Percentiles rank a stretch among this genome's conserved stretches.
Evolutionary conservation across 345 rosid genomes (phyloP).

Genomic region (Citrus trifoliata): DNA sequence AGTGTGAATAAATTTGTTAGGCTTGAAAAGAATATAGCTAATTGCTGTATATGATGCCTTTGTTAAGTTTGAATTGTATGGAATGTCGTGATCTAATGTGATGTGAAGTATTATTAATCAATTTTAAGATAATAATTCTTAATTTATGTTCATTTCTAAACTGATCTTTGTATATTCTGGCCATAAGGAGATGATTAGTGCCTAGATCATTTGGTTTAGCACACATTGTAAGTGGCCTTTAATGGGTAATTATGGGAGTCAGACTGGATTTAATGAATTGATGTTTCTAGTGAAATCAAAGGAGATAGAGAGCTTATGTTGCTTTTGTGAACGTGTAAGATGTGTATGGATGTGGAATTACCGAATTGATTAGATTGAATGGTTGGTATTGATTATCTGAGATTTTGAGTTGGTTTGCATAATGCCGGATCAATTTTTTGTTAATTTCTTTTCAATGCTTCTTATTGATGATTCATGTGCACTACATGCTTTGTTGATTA

Average conservation of each 20-base stretch:
- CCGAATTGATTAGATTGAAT: background rate
- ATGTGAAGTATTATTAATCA: background rate
- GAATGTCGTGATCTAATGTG: background rate
- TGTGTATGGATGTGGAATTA: background rate
- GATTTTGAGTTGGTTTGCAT: background rate
- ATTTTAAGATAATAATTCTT: background rate
- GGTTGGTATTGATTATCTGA: background rate
- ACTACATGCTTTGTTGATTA: background rate
- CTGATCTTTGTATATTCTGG: background rate
- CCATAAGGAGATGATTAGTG: background rate
- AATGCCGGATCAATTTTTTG: background rate
- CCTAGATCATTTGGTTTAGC: background rate
- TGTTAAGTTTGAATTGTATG: background rate
- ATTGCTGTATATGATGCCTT: background rate
- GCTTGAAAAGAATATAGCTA: background rate
- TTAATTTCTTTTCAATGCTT: background rate
- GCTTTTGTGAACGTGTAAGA: background rate
- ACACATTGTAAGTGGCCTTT: background rate
- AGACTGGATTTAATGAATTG: background rate
- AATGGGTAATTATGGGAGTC: background rate
- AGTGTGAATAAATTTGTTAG: background rate
- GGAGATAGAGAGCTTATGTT: background rate
- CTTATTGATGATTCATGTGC: background rate
- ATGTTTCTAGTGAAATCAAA: background rate
- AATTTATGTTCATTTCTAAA: too few relatives aligned